These are phyloP conservation scores for Candida maesae DNA, from an alignment of 805 yeast genomes.

Conservation along the genomic window DNA sequence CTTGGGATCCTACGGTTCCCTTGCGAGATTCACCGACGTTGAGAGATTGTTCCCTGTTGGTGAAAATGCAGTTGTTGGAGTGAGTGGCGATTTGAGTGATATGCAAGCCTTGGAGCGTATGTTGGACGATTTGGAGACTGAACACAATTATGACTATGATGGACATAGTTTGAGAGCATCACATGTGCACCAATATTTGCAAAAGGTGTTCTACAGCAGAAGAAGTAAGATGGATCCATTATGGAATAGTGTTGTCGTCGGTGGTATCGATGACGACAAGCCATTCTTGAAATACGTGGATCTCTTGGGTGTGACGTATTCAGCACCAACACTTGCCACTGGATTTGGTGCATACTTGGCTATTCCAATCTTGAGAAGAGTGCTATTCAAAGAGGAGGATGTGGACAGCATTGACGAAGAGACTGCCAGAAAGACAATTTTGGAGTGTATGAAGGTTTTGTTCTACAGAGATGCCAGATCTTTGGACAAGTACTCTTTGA, in stretches of 20 bases:
- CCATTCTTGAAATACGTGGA: slow-evolving; percentile 86
- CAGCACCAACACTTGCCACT: slow-evolving; percentile 86
- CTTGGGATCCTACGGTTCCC: slow-evolving; percentile 88
- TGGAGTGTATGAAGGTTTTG: slow-evolving; percentile 88
- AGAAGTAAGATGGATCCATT: slow-evolving; percentile 93
- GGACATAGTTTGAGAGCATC: slow-evolving; percentile 75
- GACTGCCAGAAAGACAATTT: slow-evolving; percentile 72
- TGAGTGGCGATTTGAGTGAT: slow-evolving; percentile 93
- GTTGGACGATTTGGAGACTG: slow-evolving; percentile 74
- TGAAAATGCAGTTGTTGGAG: slow-evolving; percentile 80
- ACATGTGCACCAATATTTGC: slow-evolving; percentile 82
- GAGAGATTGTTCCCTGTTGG: slow-evolving; percentile 88
- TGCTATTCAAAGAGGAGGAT: slow-evolving; percentile 76
- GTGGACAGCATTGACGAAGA: slow-evolving; percentile 63
- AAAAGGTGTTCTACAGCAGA: slow-evolving; percentile 79
- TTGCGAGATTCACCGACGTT: slow-evolving; percentile 78
- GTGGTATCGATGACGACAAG: slow-evolving; percentile 72
- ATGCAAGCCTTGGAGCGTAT: slow-evolving; percentile 76
- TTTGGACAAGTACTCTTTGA: slow-evolving; percentile 76
- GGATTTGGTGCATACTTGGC: slow-evolving; percentile 98
- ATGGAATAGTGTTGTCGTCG: slow-evolving; percentile 93
- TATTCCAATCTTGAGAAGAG: slow-evolving; percentile 81
- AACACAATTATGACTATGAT: slow-evolving; percentile 72
- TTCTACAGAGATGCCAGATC: slow-evolving; percentile 97
- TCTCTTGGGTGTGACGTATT: slow-evolving; percentile 84